Conservation (phyloP, 192 early-diverging fungal species). For the Thamnidium elegans region DNA sequence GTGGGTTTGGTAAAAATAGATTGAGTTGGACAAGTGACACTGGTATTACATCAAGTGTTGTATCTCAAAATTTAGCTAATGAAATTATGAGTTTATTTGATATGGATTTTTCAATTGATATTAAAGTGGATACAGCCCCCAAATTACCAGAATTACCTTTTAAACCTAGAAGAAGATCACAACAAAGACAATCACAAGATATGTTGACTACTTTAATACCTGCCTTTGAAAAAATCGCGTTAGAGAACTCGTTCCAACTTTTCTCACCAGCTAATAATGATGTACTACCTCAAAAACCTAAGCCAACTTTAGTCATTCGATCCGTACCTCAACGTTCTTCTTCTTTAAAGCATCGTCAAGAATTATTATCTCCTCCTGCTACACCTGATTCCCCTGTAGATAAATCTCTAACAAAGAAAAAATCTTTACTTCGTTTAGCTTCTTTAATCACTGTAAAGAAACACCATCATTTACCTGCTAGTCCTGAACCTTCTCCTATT, state of each 20-base stretch:
- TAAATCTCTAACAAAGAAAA: neutral
- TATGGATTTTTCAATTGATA: slow-evolving; percentile 39
- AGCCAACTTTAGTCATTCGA: neutral
- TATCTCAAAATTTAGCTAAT: slow-evolving; percentile 32
- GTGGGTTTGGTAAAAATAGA: slow-evolving; percentile 17
- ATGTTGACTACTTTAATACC: slow-evolving; percentile 13
- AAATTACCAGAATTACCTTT: slow-evolving; percentile 35
- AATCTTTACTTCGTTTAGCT: neutral
- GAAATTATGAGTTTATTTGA: slow-evolving; percentile 40
- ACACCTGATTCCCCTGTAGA: neutral
- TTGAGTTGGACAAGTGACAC: slow-evolving; percentile 36
- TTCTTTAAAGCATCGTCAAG: slow-evolving; percentile 15
- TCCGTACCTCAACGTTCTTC: slow-evolving; percentile 18
- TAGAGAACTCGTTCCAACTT: neutral
- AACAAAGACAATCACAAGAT: slow-evolving; percentile 17
- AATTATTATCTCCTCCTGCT: neutral
- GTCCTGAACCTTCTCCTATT: slow-evolving; percentile 1
- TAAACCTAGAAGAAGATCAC: slow-evolving; percentile 7
- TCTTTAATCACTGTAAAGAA: slow-evolving; percentile 2
- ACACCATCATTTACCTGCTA: neutral
- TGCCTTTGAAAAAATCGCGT: slow-evolving; percentile 11
- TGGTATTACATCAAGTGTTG: slow-evolving; percentile 17
- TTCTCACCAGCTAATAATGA: neutral
- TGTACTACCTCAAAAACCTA: slow-evolving; percentile 10
- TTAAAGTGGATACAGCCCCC: slow-evolving; percentile 25